Evolutionary conservation across 2,329 filamentous ascomycete species (phyloP).

Genomic region (Trichoderma harzianum): DNA sequence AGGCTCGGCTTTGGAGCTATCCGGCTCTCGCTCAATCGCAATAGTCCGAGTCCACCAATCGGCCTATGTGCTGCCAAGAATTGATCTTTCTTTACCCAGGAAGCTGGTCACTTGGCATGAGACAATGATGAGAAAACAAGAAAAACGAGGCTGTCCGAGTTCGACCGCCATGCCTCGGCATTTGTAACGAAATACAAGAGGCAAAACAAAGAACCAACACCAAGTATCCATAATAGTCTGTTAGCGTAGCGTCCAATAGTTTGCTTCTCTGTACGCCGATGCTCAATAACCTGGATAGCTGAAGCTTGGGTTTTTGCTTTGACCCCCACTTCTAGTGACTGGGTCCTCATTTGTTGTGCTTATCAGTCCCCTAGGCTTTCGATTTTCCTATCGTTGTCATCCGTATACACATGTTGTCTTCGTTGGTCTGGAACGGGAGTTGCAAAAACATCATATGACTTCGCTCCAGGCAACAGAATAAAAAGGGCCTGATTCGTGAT

Average conservation of each 20-base stretch:
- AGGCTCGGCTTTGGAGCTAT: not conserved
- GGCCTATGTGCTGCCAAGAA: not conserved
- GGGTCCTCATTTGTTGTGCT: not conserved
- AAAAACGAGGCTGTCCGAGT: not conserved
- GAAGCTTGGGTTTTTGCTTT: not conserved
- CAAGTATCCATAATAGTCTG: not conserved
- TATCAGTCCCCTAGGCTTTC: not conserved
- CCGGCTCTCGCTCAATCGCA: slow-evolving; percentile 1
- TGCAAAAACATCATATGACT: not conserved
- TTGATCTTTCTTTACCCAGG: not conserved
- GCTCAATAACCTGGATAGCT: not conserved
- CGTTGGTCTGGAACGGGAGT: not conserved
- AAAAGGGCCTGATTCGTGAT: not conserved
- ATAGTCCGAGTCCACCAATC: slow-evolving; percentile 3
- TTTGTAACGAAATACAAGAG: not conserved
- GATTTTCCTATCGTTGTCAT: not conserved
- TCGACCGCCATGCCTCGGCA: not conserved
- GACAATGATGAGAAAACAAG: not conserved
- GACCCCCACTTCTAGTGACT: not conserved
- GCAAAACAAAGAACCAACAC: not conserved
- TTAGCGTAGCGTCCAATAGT: not conserved
- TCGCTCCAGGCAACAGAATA: not conserved
- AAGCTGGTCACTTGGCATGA: not conserved
- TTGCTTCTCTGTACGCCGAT: not conserved
- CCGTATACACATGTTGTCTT: not conserved